A percentile compares a stretch with the other conserved stretches of the same genome.
phyloP scores from a whole-genome alignment of 768 basidiomycete species.

The Suillus hirtellus region DNA sequence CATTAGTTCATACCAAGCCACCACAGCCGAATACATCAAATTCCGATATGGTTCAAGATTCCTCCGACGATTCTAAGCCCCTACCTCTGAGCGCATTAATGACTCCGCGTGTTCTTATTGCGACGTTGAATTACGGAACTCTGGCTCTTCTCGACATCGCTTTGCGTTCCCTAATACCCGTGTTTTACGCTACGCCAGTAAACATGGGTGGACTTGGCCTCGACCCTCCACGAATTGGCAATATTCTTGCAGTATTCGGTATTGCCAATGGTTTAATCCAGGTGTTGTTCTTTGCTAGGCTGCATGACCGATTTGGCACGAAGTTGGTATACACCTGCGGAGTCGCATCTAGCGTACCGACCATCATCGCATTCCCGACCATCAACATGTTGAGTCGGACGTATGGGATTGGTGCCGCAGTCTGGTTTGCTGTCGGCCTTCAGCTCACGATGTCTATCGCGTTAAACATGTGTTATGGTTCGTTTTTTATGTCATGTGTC shows the following conservation, averaged over 20 bases:
- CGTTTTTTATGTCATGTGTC: constrained; percentile 8
- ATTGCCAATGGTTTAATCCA: constrained; percentile 45
- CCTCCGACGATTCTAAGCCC: constrained; percentile 20
- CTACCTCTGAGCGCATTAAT: constrained; percentile 48
- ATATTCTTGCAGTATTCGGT: constrained; percentile 19
- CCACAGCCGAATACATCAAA: not conserved
- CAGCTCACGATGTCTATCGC: constrained; percentile 39
- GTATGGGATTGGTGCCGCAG: constrained; percentile 39
- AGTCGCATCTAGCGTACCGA: constrained; percentile 44
- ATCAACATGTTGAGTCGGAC: constrained; percentile 39
- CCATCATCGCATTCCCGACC: constrained; percentile 43
- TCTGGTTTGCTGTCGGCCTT: constrained; percentile 48
- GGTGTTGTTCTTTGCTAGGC: constrained; percentile 57
- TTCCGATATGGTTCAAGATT: not conserved
- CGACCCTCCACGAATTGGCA: constrained; percentile 22
- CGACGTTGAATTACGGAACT: constrained; percentile 57
- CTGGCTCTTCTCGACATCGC: constrained; percentile 64
- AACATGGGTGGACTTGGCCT: constrained; percentile 16
- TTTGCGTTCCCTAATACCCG: constrained; percentile 43
- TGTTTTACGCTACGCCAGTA: constrained; percentile 24
- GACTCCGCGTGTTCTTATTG: constrained; percentile 49
- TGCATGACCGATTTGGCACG: constrained; percentile 55
- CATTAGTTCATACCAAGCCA: not conserved
- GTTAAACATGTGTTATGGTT: constrained; percentile 42
- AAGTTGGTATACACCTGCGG: constrained; percentile 50